Percentiles rank a stretch among this genome's conserved stretches.
Evolutionary conservation across 2,329 filamentous ascomycete genomes (phyloP).

Genomic region (Apiospora rasikravindrae): DNA sequence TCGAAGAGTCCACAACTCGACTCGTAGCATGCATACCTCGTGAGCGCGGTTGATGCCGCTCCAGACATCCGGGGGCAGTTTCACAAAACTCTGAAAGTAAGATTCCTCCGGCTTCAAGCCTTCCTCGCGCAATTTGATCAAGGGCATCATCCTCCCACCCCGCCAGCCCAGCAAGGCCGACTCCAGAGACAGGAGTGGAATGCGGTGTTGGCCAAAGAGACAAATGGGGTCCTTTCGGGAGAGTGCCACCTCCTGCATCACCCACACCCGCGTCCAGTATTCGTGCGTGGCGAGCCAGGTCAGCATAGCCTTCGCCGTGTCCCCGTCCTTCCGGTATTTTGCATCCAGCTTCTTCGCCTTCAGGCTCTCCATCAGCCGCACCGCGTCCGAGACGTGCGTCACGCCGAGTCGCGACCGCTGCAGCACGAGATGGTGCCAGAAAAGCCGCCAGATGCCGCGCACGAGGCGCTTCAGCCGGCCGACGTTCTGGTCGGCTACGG

Average conservation of each 20-base stretch:
- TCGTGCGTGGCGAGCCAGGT: background rate
- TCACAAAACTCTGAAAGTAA: background rate
- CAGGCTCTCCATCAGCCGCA: background rate
- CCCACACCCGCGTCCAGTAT: background rate
- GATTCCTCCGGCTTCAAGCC: background rate
- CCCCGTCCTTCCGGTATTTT: background rate
- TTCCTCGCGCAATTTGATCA: background rate
- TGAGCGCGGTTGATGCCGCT: background rate
- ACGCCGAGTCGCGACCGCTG: background rate
- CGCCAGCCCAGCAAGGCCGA: background rate
- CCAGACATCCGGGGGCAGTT: background rate
- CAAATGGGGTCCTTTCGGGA: background rate
- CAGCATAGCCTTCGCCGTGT: background rate
- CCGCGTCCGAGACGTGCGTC: background rate
- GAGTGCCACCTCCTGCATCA: background rate
- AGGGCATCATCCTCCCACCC: background rate
- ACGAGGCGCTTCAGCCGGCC: background rate
- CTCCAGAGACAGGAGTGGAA: background rate
- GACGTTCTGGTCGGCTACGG: background rate
- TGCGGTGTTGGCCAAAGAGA: background rate
- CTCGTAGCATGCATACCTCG: background rate
- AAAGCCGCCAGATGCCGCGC: background rate
- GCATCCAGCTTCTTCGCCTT: background rate
- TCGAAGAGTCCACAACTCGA: background rate
- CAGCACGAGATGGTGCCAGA: conserved; percentile 2